These are phyloP conservation scores for Xylaria bambusicola DNA, from an alignment of 495 filamentous ascomycete species.

Conservation along the genomic window DNA sequence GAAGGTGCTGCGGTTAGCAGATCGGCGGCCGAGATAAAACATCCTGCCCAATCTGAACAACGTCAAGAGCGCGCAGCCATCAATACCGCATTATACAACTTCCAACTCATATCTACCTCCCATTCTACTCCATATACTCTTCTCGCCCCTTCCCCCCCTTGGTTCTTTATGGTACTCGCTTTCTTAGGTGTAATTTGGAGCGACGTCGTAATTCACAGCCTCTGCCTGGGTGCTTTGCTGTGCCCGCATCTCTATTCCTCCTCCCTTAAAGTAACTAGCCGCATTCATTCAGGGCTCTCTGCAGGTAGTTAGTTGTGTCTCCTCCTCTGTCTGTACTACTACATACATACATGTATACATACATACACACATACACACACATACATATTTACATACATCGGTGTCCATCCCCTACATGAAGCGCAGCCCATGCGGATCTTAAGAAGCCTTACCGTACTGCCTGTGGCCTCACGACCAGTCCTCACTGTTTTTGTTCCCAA, in stretches of 20 bases:
- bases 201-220: too few species aligned
- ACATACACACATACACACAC: too few species aligned
- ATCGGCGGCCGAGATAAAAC: background rate
- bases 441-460: conserved; percentile 17
- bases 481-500: conserved; percentile 13
- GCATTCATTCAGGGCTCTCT: too few species aligned
- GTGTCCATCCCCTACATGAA: conserved; percentile 9
- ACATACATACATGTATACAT: too few species aligned
- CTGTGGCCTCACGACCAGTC: conserved; percentile 20
- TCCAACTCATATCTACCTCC: background rate
- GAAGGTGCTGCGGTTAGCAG: too few species aligned
- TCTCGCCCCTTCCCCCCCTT: background rate
- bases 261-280: too few species aligned
- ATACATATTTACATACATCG: too few species aligned
- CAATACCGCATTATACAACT: background rate
- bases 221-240: background rate
- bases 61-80: background rate
- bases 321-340: conserved; percentile 1
- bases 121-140: background rate
- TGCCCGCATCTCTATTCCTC: background rate
- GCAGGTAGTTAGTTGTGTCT: conserved; percentile 1
- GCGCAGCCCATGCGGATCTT: conserved; percentile 25
- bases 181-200: too few species aligned
- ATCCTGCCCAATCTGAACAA: background rate
- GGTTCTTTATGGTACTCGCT: too few species aligned